Evolutionary conservation across 2,329 filamentous ascomycete species (phyloP), one percentile per base, ranked within the genome.

Genomic region (Ilyonectria sp.): DNA sequence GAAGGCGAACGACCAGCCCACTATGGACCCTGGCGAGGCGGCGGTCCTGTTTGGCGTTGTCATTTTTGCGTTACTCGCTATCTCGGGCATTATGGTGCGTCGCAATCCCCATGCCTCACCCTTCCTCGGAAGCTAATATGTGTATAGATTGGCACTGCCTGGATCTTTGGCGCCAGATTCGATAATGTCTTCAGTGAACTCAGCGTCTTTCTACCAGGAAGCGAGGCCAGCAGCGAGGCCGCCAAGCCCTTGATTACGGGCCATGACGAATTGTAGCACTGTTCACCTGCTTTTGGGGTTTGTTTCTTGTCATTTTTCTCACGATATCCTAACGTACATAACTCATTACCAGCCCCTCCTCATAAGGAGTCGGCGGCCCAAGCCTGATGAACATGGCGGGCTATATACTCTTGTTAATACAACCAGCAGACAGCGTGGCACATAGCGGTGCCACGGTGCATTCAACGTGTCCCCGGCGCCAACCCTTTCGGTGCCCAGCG

Each of bases 21-120:
- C 81, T 6, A 86, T 86, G 77, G 85, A 88, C 67, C 77, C 88
- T 9, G 85, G 89, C 69, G 90, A 93, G 76, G 87, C 86, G 9
- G 82, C 89, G 73, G 88, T 93, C 76, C 87, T 98, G 75, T 83
- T 93, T 44, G 77, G 85, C 23, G 89, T 91, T 46, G 90, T 94
- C 8, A 75, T 95, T 40, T 82, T 85, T 29, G 90, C 92, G n/a
- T 84, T 98, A 72, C 73, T 90, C 44, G 76, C 95, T 43, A 88
- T 98, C 46, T 92, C 94, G 21, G 84, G 83, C 57, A 74, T 92
- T 29, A 98, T 98, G 95, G 94, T 98, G 87, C 75, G 90, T 84
- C 49, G 9, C 7, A 29, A 43, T 33, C n/a, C 29, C 23, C 10
- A 19, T 21, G 19, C 37, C 23, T 13, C 19, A 31, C 31, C n/a